These are phyloP conservation scores for Alternaria rosae DNA, from an alignment of 2,329 filamentous ascomycete species.

Conservation along the genomic window DNA sequence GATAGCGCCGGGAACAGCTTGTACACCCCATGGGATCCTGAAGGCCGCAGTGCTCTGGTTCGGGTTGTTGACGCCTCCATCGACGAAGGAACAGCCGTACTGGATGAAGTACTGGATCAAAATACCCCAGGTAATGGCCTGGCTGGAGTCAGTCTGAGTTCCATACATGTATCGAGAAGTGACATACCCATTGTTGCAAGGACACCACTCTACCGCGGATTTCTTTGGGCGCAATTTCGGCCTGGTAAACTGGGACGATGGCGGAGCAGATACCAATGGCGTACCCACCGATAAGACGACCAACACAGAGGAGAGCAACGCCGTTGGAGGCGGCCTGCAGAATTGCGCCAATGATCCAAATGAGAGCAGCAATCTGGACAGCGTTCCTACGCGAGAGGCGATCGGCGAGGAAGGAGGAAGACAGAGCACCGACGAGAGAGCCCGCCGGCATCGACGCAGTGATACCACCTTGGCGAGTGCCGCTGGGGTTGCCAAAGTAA, in stretches of 20 bases:
- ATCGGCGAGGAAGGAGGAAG: conserved; percentile 57
- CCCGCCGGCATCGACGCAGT: conserved; percentile 59
- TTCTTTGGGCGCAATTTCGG: conserved; percentile 70
- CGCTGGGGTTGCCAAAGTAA: conserved; percentile 48
- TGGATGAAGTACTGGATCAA: conserved; percentile 72
- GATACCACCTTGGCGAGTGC: conserved; percentile 52
- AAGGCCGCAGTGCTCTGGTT: conserved; percentile 55
- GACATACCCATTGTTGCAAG: conserved; percentile 55
- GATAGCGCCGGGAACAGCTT: conserved; percentile 52
- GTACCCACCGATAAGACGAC: conserved; percentile 80
- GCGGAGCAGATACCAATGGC: conserved; percentile 89
- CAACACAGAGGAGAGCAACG: conserved; percentile 53
- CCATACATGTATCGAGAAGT: neutral
- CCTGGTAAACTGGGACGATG: conserved; percentile 92
- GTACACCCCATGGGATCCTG: conserved; percentile 54
- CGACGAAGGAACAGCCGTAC: conserved; percentile 66
- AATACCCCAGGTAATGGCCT: conserved; percentile 67
- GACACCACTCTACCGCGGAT: conserved; percentile 66
- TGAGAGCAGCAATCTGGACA: conserved; percentile 53
- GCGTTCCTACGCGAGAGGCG: conserved; percentile 54
- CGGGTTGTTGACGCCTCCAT: conserved; percentile 50
- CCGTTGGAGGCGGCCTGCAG: conserved; percentile 51
- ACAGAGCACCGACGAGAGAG: conserved; percentile 57
- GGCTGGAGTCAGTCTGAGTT: conserved; percentile 33
- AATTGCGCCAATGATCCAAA: conserved; percentile 58